phyloP scores from a whole-genome alignment of 2,329 filamentous ascomycete species.

The Lachnellula cervina region DNA sequence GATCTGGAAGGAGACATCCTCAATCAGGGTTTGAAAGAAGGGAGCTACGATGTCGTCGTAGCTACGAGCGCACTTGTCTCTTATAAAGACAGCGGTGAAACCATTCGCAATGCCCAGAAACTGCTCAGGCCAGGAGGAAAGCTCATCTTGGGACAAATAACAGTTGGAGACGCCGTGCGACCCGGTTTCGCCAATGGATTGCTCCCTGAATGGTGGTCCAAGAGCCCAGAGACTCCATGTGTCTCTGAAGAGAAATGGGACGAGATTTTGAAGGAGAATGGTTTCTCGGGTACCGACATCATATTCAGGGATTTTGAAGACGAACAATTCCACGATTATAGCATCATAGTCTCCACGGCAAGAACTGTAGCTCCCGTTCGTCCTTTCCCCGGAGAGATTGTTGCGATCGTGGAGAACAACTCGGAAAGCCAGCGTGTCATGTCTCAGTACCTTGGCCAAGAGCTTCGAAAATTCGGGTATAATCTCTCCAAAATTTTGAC shows the following conservation, averaged over 20 bases:
- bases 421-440: too few relatives aligned
- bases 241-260: slow-evolving; percentile 1
- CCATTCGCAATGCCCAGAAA: slow-evolving; percentile 23
- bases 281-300: slow-evolving; percentile 28
- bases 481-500: not conserved
- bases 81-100: slow-evolving; percentile 14
- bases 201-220: slow-evolving; percentile 34
- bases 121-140: slow-evolving; percentile 29
- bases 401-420: too few relatives aligned
- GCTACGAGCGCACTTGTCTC: slow-evolving; percentile 19
- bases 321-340: not conserved
- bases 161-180: slow-evolving; percentile 8
- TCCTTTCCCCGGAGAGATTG: too few relatives aligned
- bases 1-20: slow-evolving; percentile 7
- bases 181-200: not conserved
- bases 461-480: too few relatives aligned
- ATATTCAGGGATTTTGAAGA: slow-evolving; percentile 4
- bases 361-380: too few relatives aligned
- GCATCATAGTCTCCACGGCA: not conserved
- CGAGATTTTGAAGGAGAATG: slow-evolving; percentile 1
- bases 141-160: slow-evolving; percentile 24
- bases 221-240: not conserved
- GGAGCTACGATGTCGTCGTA: slow-evolving; percentile 21
- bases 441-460: too few relatives aligned
- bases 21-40: slow-evolving; percentile 15